Percentiles rank a stretch among this genome's conserved stretches.
phyloP scores from a whole-genome alignment of 306 rosid genomes.

The Dalbergia cochinchinensis region DNA sequence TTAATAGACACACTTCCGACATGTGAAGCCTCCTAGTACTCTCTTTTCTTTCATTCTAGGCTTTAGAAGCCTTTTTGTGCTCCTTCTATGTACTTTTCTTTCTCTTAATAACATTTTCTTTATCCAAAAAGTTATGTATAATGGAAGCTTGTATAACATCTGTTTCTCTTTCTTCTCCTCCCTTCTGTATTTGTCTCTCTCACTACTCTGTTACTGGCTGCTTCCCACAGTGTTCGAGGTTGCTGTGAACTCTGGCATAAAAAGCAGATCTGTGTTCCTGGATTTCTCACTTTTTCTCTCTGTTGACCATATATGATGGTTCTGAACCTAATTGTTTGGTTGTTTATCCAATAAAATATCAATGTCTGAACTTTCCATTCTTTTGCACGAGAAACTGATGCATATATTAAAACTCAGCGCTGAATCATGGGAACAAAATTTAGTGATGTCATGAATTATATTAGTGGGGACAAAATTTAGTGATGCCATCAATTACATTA shows the following conservation, averaged over 20 bases:
- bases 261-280: not conserved
- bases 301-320: not conserved
- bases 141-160: constrained; percentile 3
- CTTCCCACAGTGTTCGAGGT: too few relatives aligned
- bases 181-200: too few relatives aligned
- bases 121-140: not conserved
- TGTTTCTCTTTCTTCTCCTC: constrained; percentile 4
- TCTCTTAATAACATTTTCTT: constrained; percentile 16
- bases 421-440: constrained; percentile 18
- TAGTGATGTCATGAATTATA: constrained; percentile 21
- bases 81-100: not conserved
- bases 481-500: constrained; percentile 23
- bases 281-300: constrained; percentile 8
- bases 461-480: constrained; percentile 16
- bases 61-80: not conserved
- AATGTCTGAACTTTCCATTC: constrained; percentile 4
- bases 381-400: constrained; percentile 1
- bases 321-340: constrained; percentile 22
- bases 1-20: not conserved
- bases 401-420: constrained; percentile 6
- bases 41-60: constrained; percentile 28
- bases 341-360: constrained; percentile 20
- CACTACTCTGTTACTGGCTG: too few relatives aligned
- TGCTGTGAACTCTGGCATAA: not conserved
- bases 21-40: not conserved